Conservation (phyloP, 2,329 filamentous ascomycete species). For the Zymoseptoria tritici region DNA sequence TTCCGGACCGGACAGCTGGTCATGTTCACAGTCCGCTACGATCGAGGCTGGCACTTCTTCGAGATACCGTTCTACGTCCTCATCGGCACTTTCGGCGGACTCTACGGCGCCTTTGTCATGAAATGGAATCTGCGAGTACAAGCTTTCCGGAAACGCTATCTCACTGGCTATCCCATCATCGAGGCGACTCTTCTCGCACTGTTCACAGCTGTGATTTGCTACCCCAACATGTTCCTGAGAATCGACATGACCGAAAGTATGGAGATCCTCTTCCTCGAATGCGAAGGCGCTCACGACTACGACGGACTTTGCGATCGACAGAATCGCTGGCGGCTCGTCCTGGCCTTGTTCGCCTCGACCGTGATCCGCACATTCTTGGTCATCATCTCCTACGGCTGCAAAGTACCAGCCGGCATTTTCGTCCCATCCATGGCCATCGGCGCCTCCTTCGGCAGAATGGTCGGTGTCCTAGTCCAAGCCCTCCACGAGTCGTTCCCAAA, state of each 20-base stretch:
- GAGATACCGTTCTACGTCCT: conserved; percentile 88
- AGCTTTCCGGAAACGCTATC: conserved; percentile 87
- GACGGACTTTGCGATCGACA: conserved; percentile 76
- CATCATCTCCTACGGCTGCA: conserved; percentile 94
- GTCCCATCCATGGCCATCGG: conserved; percentile 97
- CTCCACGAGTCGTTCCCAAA: conserved; percentile 76
- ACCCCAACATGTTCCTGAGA: conserved; percentile 86
- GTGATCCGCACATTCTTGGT: conserved; percentile 74
- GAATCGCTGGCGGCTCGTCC: conserved; percentile 68
- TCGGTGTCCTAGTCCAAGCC: conserved; percentile 91
- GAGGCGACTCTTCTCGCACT: conserved; percentile 80
- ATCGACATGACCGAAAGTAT: conserved; percentile 99
- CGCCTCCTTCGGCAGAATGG: conserved; percentile 82
- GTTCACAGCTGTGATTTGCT: conserved; percentile 85
- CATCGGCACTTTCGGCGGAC: conserved; percentile 83
- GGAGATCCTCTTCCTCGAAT: conserved; percentile 94
- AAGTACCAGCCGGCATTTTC: conserved; percentile 95
- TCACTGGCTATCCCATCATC: conserved; percentile 72
- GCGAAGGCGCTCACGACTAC: conserved; percentile 81
- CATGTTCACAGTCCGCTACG: conserved; percentile 98
- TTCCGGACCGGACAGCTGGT: conserved; percentile 95
- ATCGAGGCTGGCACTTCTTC: conserved; percentile 96
- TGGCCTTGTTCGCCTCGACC: conserved; percentile 72
- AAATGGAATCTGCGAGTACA: conserved; percentile 93
- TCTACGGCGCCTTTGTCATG: conserved; percentile 95